These are phyloP conservation scores for Daldinia caldariorum DNA, from an alignment of 495 filamentous ascomycete genomes.

Conservation along the genomic window DNA sequence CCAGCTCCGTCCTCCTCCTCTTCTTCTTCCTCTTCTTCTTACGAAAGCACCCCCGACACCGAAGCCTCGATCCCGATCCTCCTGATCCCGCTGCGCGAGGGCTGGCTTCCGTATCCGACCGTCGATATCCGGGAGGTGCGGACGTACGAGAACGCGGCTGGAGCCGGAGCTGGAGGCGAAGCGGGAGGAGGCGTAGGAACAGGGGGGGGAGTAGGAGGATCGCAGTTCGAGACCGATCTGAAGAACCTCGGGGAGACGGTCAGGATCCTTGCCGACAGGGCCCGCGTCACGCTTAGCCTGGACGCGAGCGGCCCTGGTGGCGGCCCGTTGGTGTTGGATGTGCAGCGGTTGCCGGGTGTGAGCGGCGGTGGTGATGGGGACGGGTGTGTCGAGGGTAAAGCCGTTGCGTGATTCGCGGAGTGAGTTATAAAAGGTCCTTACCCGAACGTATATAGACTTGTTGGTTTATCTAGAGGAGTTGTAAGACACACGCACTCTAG, in stretches of 20 bases:
- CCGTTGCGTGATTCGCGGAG: constrained; percentile 32
- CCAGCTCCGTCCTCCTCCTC: constrained; percentile 44
- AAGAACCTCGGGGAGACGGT: constrained; percentile 79
- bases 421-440: too few relatives aligned
- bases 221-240: constrained; percentile 78
- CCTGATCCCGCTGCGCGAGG: constrained; percentile 80
- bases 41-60: constrained; percentile 49
- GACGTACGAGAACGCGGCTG: constrained; percentile 24
- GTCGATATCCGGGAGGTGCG: constrained; percentile 76
- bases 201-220: too few relatives aligned
- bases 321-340: constrained; percentile 71
- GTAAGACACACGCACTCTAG: too few relatives aligned
- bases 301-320: constrained; percentile 70
- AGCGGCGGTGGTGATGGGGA: constrained; percentile 40
- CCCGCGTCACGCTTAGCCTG: constrained; percentile 78
- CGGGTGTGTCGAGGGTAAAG: constrained; percentile 3
- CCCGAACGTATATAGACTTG: too few relatives aligned
- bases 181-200: not conserved
- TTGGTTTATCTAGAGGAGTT: not conserved
- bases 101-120: constrained; percentile 76
- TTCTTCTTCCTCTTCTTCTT: not conserved
- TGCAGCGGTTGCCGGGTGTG: constrained; percentile 54
- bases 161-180: constrained; percentile 4
- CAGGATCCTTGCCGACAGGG: constrained; percentile 77
- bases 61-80: constrained; percentile 69